Evolutionary conservation across 2,329 filamentous ascomycete species (phyloP).

Genomic region (Nemania sp.): DNA sequence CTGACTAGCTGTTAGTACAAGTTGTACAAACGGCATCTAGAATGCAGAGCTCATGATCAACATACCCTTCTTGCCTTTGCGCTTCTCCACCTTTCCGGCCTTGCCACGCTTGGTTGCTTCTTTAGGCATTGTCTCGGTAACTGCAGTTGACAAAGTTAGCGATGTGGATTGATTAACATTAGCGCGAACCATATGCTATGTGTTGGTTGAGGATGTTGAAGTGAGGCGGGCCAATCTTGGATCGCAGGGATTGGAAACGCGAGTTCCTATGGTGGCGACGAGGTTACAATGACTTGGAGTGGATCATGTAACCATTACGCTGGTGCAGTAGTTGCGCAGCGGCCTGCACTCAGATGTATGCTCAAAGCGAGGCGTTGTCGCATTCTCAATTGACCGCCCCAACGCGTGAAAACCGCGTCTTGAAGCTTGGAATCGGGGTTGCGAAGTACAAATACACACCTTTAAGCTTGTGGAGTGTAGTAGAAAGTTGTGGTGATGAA

Average conservation of each 20-base stretch:
- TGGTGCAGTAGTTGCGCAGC: constrained; percentile 20
- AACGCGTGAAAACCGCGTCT: constrained; percentile 39
- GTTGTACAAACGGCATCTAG: neutral
- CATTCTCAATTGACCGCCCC: constrained; percentile 46
- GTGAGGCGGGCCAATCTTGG: neutral
- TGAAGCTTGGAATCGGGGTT: constrained; percentile 42
- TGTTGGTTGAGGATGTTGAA: no score
- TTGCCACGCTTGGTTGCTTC: constrained; percentile 57
- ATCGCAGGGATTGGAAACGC: neutral
- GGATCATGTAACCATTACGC: neutral
- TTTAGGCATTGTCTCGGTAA: constrained; percentile 59
- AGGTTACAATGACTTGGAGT: neutral
- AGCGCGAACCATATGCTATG: no score
- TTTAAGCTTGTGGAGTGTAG: constrained; percentile 32
- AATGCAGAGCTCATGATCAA: constrained; percentile 15
- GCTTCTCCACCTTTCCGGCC: constrained; percentile 57
- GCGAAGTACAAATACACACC: constrained; percentile 42
- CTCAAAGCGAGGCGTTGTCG: constrained; percentile 40
- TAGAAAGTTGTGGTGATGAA: constrained; percentile 34
- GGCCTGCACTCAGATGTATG: no score
- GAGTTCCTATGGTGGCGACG: neutral
- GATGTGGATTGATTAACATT: neutral
- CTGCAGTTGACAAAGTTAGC: constrained; percentile 30
- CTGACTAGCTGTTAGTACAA: constrained; percentile 48
- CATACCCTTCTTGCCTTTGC: constrained; percentile 63